Conservation (phyloP, 2,329 filamentous ascomycete genomes). For the Penicillium sp. region DNA sequence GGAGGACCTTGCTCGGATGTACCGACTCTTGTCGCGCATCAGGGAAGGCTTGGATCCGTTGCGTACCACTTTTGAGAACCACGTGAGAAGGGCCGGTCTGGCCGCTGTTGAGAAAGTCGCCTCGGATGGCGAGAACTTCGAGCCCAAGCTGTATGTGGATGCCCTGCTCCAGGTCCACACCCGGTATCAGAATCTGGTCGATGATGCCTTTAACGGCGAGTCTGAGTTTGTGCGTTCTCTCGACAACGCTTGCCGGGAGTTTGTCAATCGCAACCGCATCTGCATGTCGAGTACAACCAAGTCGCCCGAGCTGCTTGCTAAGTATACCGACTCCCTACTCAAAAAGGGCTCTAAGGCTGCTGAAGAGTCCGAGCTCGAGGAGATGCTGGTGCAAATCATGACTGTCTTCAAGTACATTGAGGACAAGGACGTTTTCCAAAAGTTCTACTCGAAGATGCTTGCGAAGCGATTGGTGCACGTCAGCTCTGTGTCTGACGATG, state of each 20-base stretch:
- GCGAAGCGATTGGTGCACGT: constrained; percentile 91
- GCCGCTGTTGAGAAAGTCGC: constrained; percentile 87
- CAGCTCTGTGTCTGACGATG: constrained; percentile 93
- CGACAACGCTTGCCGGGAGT: constrained; percentile 95
- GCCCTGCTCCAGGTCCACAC: constrained; percentile 90
- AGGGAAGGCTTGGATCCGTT: constrained; percentile 87
- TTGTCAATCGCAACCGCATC: constrained; percentile 95
- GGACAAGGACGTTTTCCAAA: constrained; percentile 99
- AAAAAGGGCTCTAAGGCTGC: constrained; percentile 87
- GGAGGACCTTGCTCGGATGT: constrained; percentile 95
- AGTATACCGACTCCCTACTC: constrained; percentile 87
- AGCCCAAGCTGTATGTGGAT: constrained; percentile 95
- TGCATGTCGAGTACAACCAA: constrained; percentile 92
- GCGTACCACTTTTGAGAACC: constrained; percentile 79
- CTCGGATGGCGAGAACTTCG: constrained; percentile 78
- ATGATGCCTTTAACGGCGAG: constrained; percentile 88
- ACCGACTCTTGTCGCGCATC: constrained; percentile 81
- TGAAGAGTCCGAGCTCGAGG: constrained; percentile 90
- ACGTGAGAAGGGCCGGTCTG: constrained; percentile 85
- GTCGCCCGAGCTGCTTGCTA: constrained; percentile 89
- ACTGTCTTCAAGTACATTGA: constrained; percentile 99
- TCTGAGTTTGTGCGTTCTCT: constrained; percentile 94
- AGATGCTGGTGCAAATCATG: constrained; percentile 88
- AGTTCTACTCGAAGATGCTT: constrained; percentile 96
- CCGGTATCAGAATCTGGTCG: constrained; percentile 86